Percentiles rank a stretch among this genome's conserved stretches.
These are phyloP conservation scores for Pouteria glomerata DNA, from an alignment of 148 eudicot species.

Conservation along the genomic window DNA sequence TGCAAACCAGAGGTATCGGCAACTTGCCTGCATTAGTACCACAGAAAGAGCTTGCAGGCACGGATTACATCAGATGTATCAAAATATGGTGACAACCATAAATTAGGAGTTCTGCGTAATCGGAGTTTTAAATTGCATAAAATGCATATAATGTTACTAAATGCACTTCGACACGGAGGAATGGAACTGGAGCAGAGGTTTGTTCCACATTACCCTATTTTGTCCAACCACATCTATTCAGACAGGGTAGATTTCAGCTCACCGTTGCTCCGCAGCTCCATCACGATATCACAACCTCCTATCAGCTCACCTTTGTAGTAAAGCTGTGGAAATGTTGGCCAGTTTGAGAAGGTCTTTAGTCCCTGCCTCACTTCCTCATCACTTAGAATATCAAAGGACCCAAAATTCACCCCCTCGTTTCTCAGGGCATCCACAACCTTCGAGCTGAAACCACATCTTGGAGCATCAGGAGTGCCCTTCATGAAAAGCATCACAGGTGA, in stretches of 20 bases:
- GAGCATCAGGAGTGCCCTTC: constrained; percentile 90
- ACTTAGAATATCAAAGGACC: constrained; percentile 73
- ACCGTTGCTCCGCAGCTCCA: constrained; percentile 66
- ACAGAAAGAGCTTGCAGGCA: background rate
- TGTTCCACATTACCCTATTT: background rate
- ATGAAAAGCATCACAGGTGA: constrained; percentile 81
- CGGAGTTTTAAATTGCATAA: background rate
- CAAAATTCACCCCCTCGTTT: constrained; percentile 68
- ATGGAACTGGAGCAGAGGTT: background rate
- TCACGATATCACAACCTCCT: constrained; percentile 89
- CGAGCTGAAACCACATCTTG: constrained; percentile 88
- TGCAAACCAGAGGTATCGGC: no score
- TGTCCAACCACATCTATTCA: constrained; percentile 28
- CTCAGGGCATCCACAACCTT: constrained; percentile 82
- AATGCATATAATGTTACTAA: background rate
- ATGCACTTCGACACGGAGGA: background rate
- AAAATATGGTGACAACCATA: background rate
- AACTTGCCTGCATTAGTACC: no score
- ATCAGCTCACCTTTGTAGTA: constrained; percentile 88
- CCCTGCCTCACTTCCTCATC: constrained; percentile 89
- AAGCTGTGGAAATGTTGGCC: constrained; percentile 98
- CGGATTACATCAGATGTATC: background rate
- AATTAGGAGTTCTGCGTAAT: background rate
- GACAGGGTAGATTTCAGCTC: constrained; percentile 75
- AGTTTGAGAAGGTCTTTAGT: constrained; percentile 77